phyloP scores from a whole-genome alignment of 805 yeast genomes.

The Pichia cephalocereana region DNA sequence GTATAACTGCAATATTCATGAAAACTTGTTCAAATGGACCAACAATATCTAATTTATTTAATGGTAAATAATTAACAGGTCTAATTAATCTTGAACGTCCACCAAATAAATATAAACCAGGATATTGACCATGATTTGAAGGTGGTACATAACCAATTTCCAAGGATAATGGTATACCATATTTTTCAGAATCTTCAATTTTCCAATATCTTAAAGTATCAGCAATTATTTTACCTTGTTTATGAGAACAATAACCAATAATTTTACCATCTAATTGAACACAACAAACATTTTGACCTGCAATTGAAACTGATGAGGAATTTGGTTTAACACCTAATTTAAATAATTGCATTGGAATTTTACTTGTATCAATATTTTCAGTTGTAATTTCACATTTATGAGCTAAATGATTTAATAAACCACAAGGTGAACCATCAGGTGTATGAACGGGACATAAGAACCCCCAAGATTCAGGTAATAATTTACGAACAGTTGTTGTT shows the following conservation, averaged over 20 bases:
- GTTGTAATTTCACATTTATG: constrained; percentile 91
- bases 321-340: constrained; percentile 77
- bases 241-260: constrained; percentile 90
- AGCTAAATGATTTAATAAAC: constrained; percentile 90
- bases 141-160: constrained; percentile 97
- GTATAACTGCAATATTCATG: constrained; percentile 92
- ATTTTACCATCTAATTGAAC: constrained; percentile 90
- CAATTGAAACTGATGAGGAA: constrained; percentile 52
- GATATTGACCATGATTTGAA: constrained; percentile 92
- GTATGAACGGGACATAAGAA: constrained; percentile 98
- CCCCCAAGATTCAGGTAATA: constrained; percentile 98
- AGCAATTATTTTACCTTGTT: constrained; percentile 77
- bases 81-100: constrained; percentile 94
- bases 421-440: constrained; percentile 99
- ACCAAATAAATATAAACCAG: constrained; percentile 87
- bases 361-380: constrained; percentile 59
- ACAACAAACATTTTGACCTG: constrained; percentile 84
- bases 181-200: constrained; percentile 53
- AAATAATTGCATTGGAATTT: constrained; percentile 56
- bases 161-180: constrained; percentile 73
- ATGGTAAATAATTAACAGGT: constrained; percentile 86
- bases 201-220: constrained; percentile 90
- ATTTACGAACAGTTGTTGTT: constrained; percentile 93
- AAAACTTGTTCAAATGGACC: constrained; percentile 99
- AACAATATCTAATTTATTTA: constrained; percentile 72